Conservation (phyloP, 2,329 filamentous ascomycete genomes). For the Colletotrichum horii region DNA sequence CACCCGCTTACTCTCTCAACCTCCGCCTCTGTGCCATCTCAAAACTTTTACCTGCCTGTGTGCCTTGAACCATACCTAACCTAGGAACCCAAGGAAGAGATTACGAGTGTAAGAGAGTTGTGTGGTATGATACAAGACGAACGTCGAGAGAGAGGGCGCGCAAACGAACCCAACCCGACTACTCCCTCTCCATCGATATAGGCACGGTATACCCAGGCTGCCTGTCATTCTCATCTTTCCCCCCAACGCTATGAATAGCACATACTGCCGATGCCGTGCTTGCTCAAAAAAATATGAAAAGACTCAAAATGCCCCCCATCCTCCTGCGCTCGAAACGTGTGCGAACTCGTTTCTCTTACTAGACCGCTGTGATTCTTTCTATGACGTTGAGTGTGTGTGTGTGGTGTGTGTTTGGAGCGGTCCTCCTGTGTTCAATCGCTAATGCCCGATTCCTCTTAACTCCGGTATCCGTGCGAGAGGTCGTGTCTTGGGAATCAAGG, state of each 20-base stretch:
- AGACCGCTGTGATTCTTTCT: background rate
- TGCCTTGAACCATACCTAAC: background rate
- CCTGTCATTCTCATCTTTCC: background rate
- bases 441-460: constrained; percentile 1
- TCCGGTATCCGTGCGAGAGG: background rate
- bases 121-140: background rate
- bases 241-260: background rate
- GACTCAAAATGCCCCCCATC: background rate
- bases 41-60: background rate
- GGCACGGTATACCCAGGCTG: background rate
- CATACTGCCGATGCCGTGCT: background rate
- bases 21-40: background rate
- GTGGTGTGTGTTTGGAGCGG: background rate
- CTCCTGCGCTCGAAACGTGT: background rate
- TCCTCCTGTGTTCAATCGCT: background rate
- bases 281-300: background rate
- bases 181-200: background rate
- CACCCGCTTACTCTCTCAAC: background rate
- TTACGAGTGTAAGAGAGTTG: background rate
- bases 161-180: background rate
- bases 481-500: background rate
- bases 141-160: background rate
- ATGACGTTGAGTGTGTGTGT: background rate
- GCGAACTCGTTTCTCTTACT: background rate
- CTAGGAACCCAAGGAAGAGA: background rate